Base-by-base conservation (phyloP, 495 filamentous ascomycete species). In the Hyaloscypha finlandica region DNA sequence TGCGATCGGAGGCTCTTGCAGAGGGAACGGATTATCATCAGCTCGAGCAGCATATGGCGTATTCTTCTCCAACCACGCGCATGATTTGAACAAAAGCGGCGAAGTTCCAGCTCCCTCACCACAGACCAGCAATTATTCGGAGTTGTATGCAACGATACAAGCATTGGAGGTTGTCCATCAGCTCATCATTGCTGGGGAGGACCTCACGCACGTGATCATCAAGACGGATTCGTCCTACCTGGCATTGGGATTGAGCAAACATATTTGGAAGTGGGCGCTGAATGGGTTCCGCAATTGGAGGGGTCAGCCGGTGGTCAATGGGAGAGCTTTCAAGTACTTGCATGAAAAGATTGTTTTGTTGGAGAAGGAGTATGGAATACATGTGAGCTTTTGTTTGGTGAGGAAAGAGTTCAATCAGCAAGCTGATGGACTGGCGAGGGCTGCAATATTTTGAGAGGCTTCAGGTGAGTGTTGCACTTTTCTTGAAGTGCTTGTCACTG, bases 91-190 rank as follows among this genome's bases (percentile, higher is more conserved):
- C 30, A 30, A 11, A 3, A 56, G 33, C 3, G 65, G 59, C 5
- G 31, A 62, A 6, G 61, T 74, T 56, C 61, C 32, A 4, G 35
- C 8, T 1, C 51, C 37, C 4, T 30, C 58, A n/a, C 20, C 51
- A 0, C 76, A 78, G 8, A 81, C 81, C 3, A 78, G 69, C 62
- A 77, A 80, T 63, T 69, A 74, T 51, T 77, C 78, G 16, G 76
- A 81, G 63, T 39, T 81, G 33, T 68, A 65, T 2, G 76, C 74
- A 30, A 71, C 78, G 35, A 76, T 79, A 30, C n/a, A 79, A 8
- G 80, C 77, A 20, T 71, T 83, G 1, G 48, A 79, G 59, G 66
- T 67, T 61, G 33, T 68, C 8, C 59, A 63, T 25, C 35, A 52
- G 6, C 30, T 63, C 20, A 58, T 63, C n/a, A 25, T 59, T 25